Base-by-base conservation (phyloP, 805 yeast species). In the Teunomyces kruisii region DNA sequence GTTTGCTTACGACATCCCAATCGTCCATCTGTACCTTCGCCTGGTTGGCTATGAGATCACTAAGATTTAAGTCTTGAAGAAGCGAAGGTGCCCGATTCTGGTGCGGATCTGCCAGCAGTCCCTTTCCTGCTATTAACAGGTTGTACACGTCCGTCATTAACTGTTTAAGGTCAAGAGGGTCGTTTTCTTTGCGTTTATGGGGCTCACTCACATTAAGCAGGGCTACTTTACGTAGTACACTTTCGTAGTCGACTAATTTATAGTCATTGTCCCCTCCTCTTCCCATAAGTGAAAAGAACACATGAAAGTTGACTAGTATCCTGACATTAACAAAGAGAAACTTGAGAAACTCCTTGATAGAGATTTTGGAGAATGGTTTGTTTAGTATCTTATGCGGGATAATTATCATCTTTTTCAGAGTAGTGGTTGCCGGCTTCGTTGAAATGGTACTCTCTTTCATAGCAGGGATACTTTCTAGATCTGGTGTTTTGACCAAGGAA, bases 361-460 rank as follows among this genome's bases (percentile, higher is more conserved):
- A 54, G 26, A 72, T 55, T 43, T 65, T 65, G 28, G 64, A 56
- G 48, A 72, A 67, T 9, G 76, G 75, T 42, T 69, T 68, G 46
- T 59, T 64, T 36, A 72, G 57, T n/a, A 72, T 68, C 47, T 64
- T 64, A 47, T 72, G 76, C 1, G 77, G 76, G 6, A 71, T 63
- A 7, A 72, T 61, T 8, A 70, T 62, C 19, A 67, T 51, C 45
- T 57, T 62, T 44, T 62, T 61, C 27, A 32, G 16, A 9, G 13
- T 31, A 9, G 13, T 31, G 3, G 42, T 14, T 3, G 32, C 42
- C 9, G 47, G 41, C 14, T 37, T 15, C 8, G 4, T 16, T 3
- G 2, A 28, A 9, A 30, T 10, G 6, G 40, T 39, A 9, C 14
- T 8, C 9, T 32, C 41, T 31, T 36, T 38, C 15, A n/a, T 13